Evolutionary conservation across 192 early-diverging fungal genomes (phyloP).

Genomic region (Umbelopsis sp.): DNA sequence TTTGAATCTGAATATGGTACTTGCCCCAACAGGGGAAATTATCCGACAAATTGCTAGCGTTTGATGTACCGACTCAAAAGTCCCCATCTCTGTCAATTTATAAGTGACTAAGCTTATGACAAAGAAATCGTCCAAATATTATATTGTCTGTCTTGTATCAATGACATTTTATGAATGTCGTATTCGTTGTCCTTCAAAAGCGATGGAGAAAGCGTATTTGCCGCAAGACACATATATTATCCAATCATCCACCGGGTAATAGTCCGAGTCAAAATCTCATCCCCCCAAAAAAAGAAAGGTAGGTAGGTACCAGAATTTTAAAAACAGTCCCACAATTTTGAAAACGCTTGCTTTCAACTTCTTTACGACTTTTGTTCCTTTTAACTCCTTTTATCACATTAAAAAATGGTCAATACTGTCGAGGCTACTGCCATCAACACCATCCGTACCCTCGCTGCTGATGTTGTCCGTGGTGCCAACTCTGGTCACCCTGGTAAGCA

Average conservation of each 20-base stretch:
- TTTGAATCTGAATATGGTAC: neutral
- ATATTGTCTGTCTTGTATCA: too few relatives aligned
- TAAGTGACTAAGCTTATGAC: too few relatives aligned
- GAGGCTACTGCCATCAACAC: conserved; percentile 79
- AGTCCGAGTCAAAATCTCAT: conserved; percentile 14
- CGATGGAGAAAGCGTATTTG: too few relatives aligned
- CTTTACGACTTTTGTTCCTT: conserved; percentile 1
- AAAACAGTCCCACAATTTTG: neutral
- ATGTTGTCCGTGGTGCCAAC: conserved; percentile 86
- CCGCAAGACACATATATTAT: too few relatives aligned
- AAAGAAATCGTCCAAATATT: too few relatives aligned
- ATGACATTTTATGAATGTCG: too few relatives aligned
- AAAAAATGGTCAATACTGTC: conserved; percentile 43
- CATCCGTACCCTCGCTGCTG: conserved; percentile 86
- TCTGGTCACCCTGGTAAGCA: conserved; percentile 89
- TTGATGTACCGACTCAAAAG: too few relatives aligned
- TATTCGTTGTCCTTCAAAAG: too few relatives aligned
- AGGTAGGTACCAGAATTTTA: neutral
- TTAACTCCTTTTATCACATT: conserved; percentile 7
- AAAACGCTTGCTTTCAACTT: neutral
- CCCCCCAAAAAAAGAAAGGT: neutral
- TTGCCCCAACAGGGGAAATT: conserved; percentile 19
- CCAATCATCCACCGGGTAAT: neutral
- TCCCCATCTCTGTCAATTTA: neutral
- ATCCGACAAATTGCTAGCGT: neutral